Evolutionary conservation across 805 yeast genomes (phyloP), one percentile per base, ranked within the genome.

Genomic region (Candida koratica): DNA sequence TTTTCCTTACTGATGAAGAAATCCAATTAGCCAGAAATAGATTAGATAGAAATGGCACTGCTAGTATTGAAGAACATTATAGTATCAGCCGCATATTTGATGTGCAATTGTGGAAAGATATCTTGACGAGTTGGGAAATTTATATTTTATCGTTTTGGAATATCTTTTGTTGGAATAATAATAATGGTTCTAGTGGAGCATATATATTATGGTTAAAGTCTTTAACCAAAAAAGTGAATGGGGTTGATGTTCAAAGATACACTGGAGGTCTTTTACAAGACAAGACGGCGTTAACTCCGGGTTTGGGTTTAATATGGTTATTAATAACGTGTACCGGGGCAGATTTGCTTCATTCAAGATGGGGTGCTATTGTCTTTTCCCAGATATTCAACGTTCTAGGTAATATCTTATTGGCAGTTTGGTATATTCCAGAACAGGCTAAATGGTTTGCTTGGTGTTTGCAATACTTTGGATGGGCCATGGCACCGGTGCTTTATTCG

Each of bases 361-460:
- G 76, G 71, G 71, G 66, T 25, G 78, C 81, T 4, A 69, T 77
- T 34, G 44, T 68, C 5, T 54, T 71, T 14, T 71, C 84, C 0
- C 81, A 73, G 34, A 60, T 68, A 0, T 68, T 78, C 65, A 77
- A 76, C 45, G 58, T 75, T 17, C 48, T 70, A 5, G 79, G 82
- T 10, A 75, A 77, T 49, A 63, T 64, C 1, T 60, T 79, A 16
- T 56, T 79, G 44, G 78, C 79, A 5, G 69, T 69, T 28, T 79
- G 84, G 84, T 55, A 77, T 43, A 75, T 79, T 18, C 66, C 78
- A 0, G 62, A 63, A 27, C 40, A 62, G n/a, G 77, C 83, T 11
- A 77, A 79, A 54, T 77, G 84, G 83, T 76, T 69, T 60, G 84
- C 78, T 0, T 79, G 73, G 52, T 63, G 77, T 48, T 63, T 73